phyloP scores from a whole-genome alignment of 345 rosid species.

The Bruguiera parviflora region DNA sequence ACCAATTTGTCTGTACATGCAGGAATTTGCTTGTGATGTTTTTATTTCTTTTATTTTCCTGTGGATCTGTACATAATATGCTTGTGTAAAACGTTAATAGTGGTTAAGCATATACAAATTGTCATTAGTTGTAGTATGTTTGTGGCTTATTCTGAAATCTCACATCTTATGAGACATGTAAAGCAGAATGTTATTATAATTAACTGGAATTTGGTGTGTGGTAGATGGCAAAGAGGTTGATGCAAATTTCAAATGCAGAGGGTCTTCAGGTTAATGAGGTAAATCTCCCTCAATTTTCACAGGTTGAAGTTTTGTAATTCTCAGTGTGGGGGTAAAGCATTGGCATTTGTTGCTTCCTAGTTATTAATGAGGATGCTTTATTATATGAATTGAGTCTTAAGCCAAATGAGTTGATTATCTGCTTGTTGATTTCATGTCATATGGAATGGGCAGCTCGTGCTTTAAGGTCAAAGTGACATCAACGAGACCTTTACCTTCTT shows the following conservation, averaged over 20 bases:
- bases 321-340: not conserved
- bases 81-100: not conserved
- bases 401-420: not conserved
- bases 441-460: no score
- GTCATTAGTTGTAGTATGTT: not conserved
- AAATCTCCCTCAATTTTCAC: conserved; percentile 15
- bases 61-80: not conserved
- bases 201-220: conserved; percentile 29
- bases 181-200: not conserved
- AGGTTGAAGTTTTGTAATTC: conserved; percentile 9
- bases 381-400: not conserved
- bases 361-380: not conserved
- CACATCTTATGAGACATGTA: not conserved
- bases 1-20: not conserved
- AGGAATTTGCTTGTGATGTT: not conserved
- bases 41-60: not conserved
- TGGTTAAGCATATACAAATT: not conserved
- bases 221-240: conserved; percentile 94
- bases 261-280: conserved; percentile 83
- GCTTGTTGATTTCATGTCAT: no score
- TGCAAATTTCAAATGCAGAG: conserved; percentile 76
- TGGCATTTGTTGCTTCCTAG: not conserved
- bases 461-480: no score
- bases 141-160: not conserved
- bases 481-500: not conserved